These are phyloP conservation scores for Nyssa sinensis DNA, from an alignment of 148 eudicot genomes.

Conservation along the genomic window DNA sequence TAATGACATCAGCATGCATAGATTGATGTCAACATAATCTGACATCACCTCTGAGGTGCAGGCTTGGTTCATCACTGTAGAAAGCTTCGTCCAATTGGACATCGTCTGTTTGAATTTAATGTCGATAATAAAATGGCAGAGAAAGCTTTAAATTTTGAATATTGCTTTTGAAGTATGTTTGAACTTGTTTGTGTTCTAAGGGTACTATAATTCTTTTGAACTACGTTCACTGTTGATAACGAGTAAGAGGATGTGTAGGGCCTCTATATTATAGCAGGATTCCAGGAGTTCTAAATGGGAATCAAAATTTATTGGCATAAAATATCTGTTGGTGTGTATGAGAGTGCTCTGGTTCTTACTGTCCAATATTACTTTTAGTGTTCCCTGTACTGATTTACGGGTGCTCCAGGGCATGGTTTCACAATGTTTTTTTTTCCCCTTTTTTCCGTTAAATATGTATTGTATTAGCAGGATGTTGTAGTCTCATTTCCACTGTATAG, in stretches of 20 bases:
- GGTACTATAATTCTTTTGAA: no score
- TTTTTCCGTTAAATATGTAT: neutral
- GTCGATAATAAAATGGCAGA: no score
- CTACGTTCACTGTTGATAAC: neutral
- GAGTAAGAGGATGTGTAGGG: neutral
- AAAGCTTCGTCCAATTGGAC: no score
- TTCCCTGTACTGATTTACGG: neutral
- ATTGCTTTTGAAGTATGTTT: no score
- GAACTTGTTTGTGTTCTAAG: no score
- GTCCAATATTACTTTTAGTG: neutral
- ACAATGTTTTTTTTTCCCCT: neutral
- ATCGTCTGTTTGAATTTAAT: no score
- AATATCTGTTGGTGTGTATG: neutral
- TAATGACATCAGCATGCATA: no score
- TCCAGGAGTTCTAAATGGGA: neutral
- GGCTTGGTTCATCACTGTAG: no score
- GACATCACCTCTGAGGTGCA: no score
- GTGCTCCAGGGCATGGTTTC: neutral
- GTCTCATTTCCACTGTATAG: constrained; percentile 50
- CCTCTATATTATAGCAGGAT: neutral
- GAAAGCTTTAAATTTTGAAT: no score
- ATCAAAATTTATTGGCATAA: neutral
- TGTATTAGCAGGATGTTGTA: constrained; percentile 35
- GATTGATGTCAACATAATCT: no score
- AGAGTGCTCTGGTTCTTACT: neutral